Conservation (phyloP, 2,329 filamentous ascomycete species). For the Fusarium vanettenii region DNA sequence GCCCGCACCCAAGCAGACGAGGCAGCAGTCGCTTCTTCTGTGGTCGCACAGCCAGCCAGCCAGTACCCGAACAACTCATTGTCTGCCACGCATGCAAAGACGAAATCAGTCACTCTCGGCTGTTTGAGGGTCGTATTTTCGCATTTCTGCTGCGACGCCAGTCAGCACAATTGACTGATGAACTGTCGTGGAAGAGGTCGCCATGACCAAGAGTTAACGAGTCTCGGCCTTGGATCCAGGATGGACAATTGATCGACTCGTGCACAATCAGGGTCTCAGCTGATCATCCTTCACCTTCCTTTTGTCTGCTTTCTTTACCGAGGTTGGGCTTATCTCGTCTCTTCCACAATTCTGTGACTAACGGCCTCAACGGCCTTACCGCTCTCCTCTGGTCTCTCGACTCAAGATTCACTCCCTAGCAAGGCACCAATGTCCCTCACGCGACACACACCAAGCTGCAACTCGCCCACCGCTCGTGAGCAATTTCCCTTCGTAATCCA, state of each 20-base stretch:
- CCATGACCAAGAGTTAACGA: not conserved
- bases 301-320: constrained; percentile 20
- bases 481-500: constrained; percentile 17
- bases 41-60: constrained; percentile 28
- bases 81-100: constrained; percentile 35
- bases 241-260: not conserved
- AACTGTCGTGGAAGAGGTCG: not conserved
- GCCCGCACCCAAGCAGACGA: constrained; percentile 4
- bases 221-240: not conserved
- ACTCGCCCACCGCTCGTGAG: constrained; percentile 5
- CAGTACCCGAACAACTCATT: constrained; percentile 36
- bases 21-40: not conserved
- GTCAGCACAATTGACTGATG: constrained; percentile 19
- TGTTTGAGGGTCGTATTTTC: constrained; percentile 13
- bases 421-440: constrained; percentile 23
- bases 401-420: constrained; percentile 6
- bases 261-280: not conserved
- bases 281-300: not conserved
- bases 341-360: constrained; percentile 15
- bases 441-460: constrained; percentile 12
- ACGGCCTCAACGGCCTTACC: constrained; percentile 18
- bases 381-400: constrained; percentile 7
- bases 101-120: not conserved
- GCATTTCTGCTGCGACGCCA: constrained; percentile 7
- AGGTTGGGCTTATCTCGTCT: constrained; percentile 35